Percentiles rank a stretch among this genome's conserved stretches.
Conservation (phyloP, 768 basidiomycete species). For the Tricholoma sp. region DNA sequence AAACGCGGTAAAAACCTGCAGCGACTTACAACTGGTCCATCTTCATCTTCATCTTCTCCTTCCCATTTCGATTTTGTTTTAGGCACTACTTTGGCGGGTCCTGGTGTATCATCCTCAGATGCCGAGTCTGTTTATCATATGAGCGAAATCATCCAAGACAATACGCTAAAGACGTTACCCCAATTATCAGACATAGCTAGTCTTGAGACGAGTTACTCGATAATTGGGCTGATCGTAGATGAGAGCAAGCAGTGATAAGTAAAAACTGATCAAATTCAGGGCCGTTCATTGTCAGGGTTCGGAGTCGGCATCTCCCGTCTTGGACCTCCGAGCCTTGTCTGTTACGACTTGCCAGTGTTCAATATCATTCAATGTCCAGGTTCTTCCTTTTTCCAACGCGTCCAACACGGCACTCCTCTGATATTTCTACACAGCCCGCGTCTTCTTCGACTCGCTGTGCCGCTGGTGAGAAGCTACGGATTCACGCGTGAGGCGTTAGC, state of each 20-base stretch:
- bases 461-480: conserved; percentile 61
- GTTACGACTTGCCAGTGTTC: not conserved
- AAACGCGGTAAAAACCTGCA: not conserved
- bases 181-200: conserved; percentile 33
- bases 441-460: conserved; percentile 57
- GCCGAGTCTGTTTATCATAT: conserved; percentile 15
- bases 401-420: not conserved
- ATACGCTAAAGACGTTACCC: conserved; percentile 21
- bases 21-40: conserved; percentile 65
- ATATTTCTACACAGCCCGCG: conserved; percentile 20
- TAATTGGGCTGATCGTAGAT: conserved; percentile 10
- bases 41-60: conserved; percentile 88
- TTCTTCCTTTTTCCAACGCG: not conserved
- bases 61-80: conserved; percentile 68
- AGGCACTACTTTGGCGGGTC: conserved; percentile 19
- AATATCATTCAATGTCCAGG: not conserved
- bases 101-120: conserved; percentile 34
- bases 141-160: not conserved
- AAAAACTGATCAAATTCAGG: conserved; percentile 24
- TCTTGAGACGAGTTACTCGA: conserved; percentile 4
- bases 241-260: not conserved
- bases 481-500: conserved; percentile 72
- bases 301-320: conserved; percentile 18
- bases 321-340: not conserved
- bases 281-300: not conserved